These are phyloP conservation scores for Cornus florida DNA, from an alignment of 148 eudicot species.

Conservation along the genomic window DNA sequence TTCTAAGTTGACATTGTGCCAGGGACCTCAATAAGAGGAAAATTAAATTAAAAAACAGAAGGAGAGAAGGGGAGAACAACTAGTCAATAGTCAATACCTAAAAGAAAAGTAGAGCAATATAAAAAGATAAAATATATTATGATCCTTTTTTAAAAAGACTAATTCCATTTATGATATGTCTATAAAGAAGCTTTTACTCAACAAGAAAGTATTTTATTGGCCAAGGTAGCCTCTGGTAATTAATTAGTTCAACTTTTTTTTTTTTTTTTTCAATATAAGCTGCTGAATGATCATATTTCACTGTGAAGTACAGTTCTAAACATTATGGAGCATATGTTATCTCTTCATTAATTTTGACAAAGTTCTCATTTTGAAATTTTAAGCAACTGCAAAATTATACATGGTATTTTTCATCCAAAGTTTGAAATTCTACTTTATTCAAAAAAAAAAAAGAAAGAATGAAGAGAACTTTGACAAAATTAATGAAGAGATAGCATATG, in stretches of 20 bases:
- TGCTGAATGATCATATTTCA: not conserved
- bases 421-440: too few species aligned
- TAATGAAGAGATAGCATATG: too few species aligned
- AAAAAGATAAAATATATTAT: not conserved
- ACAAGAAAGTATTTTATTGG: not conserved
- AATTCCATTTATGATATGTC: not conserved
- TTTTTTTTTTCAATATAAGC: not conserved
- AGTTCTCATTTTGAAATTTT: not conserved
- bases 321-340: not conserved
- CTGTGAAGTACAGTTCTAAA: too few species aligned
- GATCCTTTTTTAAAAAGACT: too few species aligned
- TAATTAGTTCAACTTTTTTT: not conserved
- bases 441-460: too few species aligned
- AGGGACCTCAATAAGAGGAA: not conserved
- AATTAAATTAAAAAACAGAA: not conserved
- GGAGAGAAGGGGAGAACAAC: not conserved
- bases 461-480: too few species aligned
- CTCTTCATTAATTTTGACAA: not conserved
- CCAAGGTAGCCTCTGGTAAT: not conserved
- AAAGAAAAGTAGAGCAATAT: constrained; percentile 3
- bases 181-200: not conserved
- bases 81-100: constrained; percentile 23
- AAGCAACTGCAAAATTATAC: not conserved
- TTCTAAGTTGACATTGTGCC: constrained; percentile 13
- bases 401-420: not conserved